These are phyloP conservation scores for Phytophthora hibernalis DNA, from an alignment of 352 stramenopile species.

Conservation along the genomic window DNA sequence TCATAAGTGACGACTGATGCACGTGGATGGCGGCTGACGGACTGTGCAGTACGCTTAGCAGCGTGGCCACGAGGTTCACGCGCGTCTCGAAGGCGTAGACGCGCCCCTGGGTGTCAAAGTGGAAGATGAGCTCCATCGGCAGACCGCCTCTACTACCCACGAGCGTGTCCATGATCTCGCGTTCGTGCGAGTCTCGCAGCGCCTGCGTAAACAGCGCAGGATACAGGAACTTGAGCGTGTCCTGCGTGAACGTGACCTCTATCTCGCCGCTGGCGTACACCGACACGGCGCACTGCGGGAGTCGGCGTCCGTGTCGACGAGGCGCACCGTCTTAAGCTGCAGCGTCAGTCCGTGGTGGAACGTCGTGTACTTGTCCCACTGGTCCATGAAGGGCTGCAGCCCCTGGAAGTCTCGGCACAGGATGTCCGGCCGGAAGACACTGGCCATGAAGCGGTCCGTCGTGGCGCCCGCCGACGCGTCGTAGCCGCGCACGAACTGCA, in stretches of 20 bases:
- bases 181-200: slow-evolving; percentile 21
- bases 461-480: slow-evolving; percentile 22
- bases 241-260: slow-evolving; percentile 44
- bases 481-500: slow-evolving; percentile 52
- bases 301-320: slow-evolving; percentile 47
- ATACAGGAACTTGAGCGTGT: slow-evolving; percentile 59
- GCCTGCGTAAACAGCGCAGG: slow-evolving; percentile 48
- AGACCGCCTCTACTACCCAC: slow-evolving; percentile 38
- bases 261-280: slow-evolving; percentile 47
- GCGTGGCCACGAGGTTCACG: slow-evolving; percentile 51
- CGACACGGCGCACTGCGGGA: slow-evolving; percentile 37
- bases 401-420: slow-evolving; percentile 60
- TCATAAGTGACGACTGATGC: slow-evolving; percentile 44
- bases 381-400: slow-evolving; percentile 45
- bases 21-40: slow-evolving; percentile 44
- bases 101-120: slow-evolving; percentile 77
- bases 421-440: slow-evolving; percentile 43
- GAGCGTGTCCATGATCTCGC: slow-evolving; percentile 34
- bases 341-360: slow-evolving; percentile 51
- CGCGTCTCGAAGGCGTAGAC: slow-evolving; percentile 83
- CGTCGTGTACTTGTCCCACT: slow-evolving; percentile 70
- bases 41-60: slow-evolving; percentile 47
- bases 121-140: slow-evolving; percentile 59
- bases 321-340: slow-evolving; percentile 30
- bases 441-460: slow-evolving; percentile 43